Conservation (phyloP, 129 eudicot genomes). For the Flaveria trinervia region DNA sequence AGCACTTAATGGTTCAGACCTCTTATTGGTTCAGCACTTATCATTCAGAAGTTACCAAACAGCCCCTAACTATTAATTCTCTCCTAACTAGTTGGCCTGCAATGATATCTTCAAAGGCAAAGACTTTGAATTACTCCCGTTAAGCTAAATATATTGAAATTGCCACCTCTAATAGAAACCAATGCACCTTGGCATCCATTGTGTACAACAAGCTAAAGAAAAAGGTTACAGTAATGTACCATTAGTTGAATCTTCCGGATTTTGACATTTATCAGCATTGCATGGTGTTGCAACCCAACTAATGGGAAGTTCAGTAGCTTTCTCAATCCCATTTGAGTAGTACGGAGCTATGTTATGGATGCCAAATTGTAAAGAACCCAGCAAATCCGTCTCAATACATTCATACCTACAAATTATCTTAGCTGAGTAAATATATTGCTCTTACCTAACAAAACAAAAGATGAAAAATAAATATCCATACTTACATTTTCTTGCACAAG, state of each 20-base stretch:
- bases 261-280: slow-evolving; percentile 27
- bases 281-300: slow-evolving; percentile 41
- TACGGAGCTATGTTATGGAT: slow-evolving; percentile 84
- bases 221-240: slow-evolving; percentile 43
- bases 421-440: slow-evolving; percentile 28
- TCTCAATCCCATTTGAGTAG: slow-evolving; percentile 79
- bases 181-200: neutral
- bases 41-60: too few relatives aligned
- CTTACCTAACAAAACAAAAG: neutral
- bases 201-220: neutral
- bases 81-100: neutral
- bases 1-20: too few relatives aligned
- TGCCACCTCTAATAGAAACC: neutral
- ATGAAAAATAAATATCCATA: neutral
- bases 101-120: neutral
- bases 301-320: slow-evolving; percentile 66
- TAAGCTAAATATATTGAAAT: neutral
- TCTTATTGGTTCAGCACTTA: too few relatives aligned
- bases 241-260: slow-evolving; percentile 41
- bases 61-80: neutral
- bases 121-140: neutral
- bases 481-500: slow-evolving; percentile 93
- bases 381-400: slow-evolving; percentile 74
- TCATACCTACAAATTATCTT: slow-evolving; percentile 65
- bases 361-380: slow-evolving; percentile 69